These are phyloP conservation scores for Dactylellina haptotyla DNA, from an alignment of 2,329 filamentous ascomycete species.

Conservation along the genomic window DNA sequence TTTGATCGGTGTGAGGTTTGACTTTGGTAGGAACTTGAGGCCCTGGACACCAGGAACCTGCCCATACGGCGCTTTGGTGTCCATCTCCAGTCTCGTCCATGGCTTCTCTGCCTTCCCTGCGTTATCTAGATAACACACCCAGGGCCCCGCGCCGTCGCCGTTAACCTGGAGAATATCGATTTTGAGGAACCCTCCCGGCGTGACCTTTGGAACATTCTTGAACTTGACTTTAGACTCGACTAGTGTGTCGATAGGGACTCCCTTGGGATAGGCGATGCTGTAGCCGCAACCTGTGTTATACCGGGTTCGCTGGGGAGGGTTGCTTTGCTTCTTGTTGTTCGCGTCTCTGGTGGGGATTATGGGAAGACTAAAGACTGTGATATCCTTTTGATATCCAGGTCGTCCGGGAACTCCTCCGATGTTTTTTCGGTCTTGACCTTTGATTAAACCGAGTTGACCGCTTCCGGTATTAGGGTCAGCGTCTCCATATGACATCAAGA, in stretches of 20 bases:
- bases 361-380: neutral
- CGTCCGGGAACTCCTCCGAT: neutral
- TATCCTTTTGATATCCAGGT: neutral
- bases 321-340: neutral
- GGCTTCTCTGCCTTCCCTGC: neutral
- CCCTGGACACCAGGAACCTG: slow-evolving; percentile 71
- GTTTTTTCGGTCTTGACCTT: neutral
- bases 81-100: neutral
- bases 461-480: neutral
- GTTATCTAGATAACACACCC: slow-evolving; percentile 63
- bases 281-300: neutral
- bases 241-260: neutral
- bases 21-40: slow-evolving; percentile 59
- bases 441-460: neutral
- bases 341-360: neutral
- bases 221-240: neutral
- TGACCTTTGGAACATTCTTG: slow-evolving; percentile 64
- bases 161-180: slow-evolving; percentile 69
- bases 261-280: neutral
- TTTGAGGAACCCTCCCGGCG: slow-evolving; percentile 63
- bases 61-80: slow-evolving; percentile 56
- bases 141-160: slow-evolving; percentile 68
- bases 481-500: neutral
- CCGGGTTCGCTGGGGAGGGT: neutral
- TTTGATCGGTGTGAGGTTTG: slow-evolving; percentile 61